These are phyloP conservation scores for Parietichytrium sp. DNA, from an alignment of 108 stramenopile genomes.

Conservation along the genomic window DNA sequence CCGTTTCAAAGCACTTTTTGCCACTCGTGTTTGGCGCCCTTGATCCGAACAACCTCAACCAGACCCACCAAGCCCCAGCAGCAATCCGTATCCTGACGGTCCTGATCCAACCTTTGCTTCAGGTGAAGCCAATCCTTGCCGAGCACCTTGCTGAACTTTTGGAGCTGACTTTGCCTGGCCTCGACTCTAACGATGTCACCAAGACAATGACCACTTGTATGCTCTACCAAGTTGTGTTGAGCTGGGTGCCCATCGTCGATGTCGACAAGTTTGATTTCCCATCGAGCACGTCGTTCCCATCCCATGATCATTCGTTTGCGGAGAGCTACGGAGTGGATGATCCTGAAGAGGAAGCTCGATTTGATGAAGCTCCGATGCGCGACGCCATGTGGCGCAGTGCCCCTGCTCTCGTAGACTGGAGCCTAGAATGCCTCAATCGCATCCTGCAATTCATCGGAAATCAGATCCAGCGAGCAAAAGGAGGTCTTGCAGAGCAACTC, in stretches of 20 bases:
- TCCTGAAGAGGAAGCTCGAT: not conserved
- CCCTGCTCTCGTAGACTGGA: not conserved
- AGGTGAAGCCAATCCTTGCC: slow-evolving; percentile 16
- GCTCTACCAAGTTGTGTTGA: slow-evolving; percentile 26
- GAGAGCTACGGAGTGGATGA: slow-evolving; percentile 23
- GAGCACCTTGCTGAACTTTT: slow-evolving; percentile 4
- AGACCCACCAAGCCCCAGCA: slow-evolving; percentile 25
- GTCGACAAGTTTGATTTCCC: not conserved
- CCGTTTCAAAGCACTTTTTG: slow-evolving; percentile 7
- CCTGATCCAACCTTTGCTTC: not conserved
- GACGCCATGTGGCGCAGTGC: slow-evolving; percentile 10
- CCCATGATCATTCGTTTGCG: not conserved
- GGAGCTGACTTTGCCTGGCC: not conserved
- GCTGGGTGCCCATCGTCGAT: slow-evolving; percentile 36
- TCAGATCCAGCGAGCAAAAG: slow-evolving; percentile 29
- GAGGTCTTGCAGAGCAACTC: not conserved
- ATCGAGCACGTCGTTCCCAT: not conserved
- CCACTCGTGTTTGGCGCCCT: not conserved
- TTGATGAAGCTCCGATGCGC: slow-evolving; percentile 27
- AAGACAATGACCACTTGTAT: slow-evolving; percentile 31
- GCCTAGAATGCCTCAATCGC: not conserved
- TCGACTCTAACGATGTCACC: slow-evolving; percentile 12
- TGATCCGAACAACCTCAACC: slow-evolving; percentile 23
- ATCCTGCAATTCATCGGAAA: slow-evolving; percentile 1
- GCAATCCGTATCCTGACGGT: slow-evolving; percentile 9